These are phyloP conservation scores for thale cress (Arabidopsis thaliana) DNA, from an alignment of 345 rosid genomes.

Conservation along the genomic window TAIR10.1 NC_003071.7:8011501-8012000, in stretches of 20 bases:
- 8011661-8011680: too few species aligned
- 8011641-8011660: too few species aligned
- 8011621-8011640: too few species aligned
- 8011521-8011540: neutral
- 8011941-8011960: neutral
- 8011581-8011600: too few species aligned
- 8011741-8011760: too few species aligned
- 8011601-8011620: too few species aligned
- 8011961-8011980: constrained; percentile 1
- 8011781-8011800: neutral
- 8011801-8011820: neutral
- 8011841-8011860: neutral
- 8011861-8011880: too few species aligned
- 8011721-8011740: too few species aligned
- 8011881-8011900: neutral
- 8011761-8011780: neutral
- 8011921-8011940: neutral
- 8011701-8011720: too few species aligned
- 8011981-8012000: constrained; percentile 3
- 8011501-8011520: neutral
- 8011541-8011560: neutral
- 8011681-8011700: too few species aligned
- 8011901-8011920: neutral
- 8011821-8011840: neutral
- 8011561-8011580: neutral